Base-by-base conservation (phyloP, 2,329 filamentous ascomycete genomes). In the Talaromyces sp. region DNA sequence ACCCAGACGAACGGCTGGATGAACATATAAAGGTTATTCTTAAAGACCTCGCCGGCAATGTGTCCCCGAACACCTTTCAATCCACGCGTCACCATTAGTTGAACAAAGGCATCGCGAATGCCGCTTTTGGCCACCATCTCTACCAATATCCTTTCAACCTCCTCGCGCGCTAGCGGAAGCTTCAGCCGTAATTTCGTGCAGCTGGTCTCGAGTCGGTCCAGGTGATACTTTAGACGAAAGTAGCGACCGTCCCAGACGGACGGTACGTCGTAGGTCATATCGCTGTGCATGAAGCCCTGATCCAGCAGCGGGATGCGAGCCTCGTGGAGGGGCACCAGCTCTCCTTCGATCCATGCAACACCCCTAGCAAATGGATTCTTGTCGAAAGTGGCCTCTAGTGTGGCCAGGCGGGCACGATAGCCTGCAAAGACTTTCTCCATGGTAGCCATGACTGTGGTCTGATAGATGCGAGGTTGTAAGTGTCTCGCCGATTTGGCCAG, bases 231-330 rank as follows among this genome's bases (percentile, higher is more conserved):
- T 0, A 83, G 75, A 0, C 80, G 80, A 69, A 83, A 82, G 65
- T 80, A 80, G 1, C 77, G 77, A 0, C 80, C 79, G 54, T 82
- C 78, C 81, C 81, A 83, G 27, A 82, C 78, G 0, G 79, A 68
- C 0, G 80, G 79, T 0, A 83, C 81, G 54, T 83, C 80, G 65
- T 83, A 83, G 1, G 81, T 83, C 1, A 82, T 65, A 52, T 83
- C 80, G 67, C 79, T 77, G 66, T 79, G 80, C 65, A 82, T 66
- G 66, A 83, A 83, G 19, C 81, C 81, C 67, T 83, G 76, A 62
- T 83, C 81, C 0, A 80, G 64, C 0, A 83, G 66, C 1, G 81
- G 81, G 19, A 83, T 80, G n/a, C 74, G 74, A 1, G 81, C 81
- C 52, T 81, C 67, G n/a, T 70, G 43, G 6, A 82, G 65, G 3